A percentile compares a stretch with the other conserved stretches of the same genome.
phyloP scores from a whole-genome alignment of 768 basidiomycete species.

The Leccinellum rugosiceps region DNA sequence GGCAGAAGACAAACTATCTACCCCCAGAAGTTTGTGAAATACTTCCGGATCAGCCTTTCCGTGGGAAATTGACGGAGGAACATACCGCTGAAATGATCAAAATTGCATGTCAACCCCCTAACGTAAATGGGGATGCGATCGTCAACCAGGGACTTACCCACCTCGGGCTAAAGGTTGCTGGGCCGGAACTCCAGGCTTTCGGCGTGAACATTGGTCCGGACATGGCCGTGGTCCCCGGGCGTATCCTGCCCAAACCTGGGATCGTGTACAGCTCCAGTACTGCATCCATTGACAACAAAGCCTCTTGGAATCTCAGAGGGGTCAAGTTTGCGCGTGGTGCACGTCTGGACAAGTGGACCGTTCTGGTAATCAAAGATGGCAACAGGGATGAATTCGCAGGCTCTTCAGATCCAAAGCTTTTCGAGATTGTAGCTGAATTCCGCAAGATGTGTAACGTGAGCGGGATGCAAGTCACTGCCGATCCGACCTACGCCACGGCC shows the following conservation, averaged over 20 bases:
- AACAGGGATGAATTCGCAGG: slow-evolving; percentile 57
- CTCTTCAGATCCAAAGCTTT: slow-evolving; percentile 52
- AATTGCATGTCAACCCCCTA: slow-evolving; percentile 47
- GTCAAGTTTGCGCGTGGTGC: slow-evolving; percentile 61
- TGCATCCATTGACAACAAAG: slow-evolving; percentile 39
- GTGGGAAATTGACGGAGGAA: slow-evolving; percentile 54
- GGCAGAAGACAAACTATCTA: slow-evolving; percentile 38
- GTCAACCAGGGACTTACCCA: slow-evolving; percentile 39
- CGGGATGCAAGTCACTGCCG: slow-evolving; percentile 53
- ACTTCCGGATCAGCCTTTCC: slow-evolving; percentile 38
- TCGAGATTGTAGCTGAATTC: slow-evolving; percentile 48
- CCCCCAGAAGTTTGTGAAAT: slow-evolving; percentile 51
- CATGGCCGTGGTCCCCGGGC: slow-evolving; percentile 56
- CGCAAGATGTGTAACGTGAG: slow-evolving; percentile 56
- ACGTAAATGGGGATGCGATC: slow-evolving; percentile 47
- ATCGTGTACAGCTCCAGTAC: slow-evolving; percentile 37
- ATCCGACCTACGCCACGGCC: slow-evolving; percentile 34
- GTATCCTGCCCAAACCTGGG: slow-evolving; percentile 43
- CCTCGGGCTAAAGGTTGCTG: slow-evolving; percentile 38
- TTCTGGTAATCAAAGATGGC: slow-evolving; percentile 64
- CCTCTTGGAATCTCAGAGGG: slow-evolving; percentile 53
- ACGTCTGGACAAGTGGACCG: slow-evolving; percentile 58
- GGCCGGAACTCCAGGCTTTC: slow-evolving; percentile 39
- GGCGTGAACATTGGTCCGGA: slow-evolving; percentile 44
- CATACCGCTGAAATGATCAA: slow-evolving; percentile 52